Base-by-base conservation (phyloP, 352 stramenopile genomes). In the Globisporangium acanthophoron region DNA sequence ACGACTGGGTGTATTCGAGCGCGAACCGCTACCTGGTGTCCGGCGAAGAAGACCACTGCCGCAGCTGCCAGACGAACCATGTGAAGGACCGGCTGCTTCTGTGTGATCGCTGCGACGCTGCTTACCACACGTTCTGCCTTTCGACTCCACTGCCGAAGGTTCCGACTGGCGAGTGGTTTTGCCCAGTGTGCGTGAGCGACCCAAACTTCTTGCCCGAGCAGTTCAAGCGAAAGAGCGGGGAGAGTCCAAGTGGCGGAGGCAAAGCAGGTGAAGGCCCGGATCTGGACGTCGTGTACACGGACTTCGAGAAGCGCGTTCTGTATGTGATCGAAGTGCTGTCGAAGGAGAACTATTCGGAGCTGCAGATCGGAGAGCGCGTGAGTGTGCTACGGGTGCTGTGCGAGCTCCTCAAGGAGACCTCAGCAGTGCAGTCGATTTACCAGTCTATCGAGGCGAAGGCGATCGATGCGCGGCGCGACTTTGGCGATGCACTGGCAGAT, bases 91-190 rank as follows among this genome's bases (percentile, higher is more conserved):
- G 69, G 0, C 54, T 94, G 33, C 60, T 94, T 31, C 45, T 92
- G 18, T 94, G 85, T 33, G 83, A 94, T 67, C 74, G 85, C 16
- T 94, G 85, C 44, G 85, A 94, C 71, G 83, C 84, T 15, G 73
- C 85, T 20, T 94, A 90, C 58, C 85, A 94, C 56, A 88, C 83
- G 4, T 91, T 93, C 56, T 94, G 85, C 46, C 65, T 93, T 8
- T 44, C 71, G n/a, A 69, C 68, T n/a, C 75, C 85, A 21, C 61
- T 93, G 5, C 31, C 70, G 27, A 68, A 67, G 5, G 71, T 93
- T 40, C 82, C 85, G 13, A 76, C 64, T 6, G 69, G 64, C 20
- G 85, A 94, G 47, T 94, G 85, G 85, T 93, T 88, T 48, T 92
- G 85, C 27, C 80, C 83, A 8, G 65, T 67, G 13, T 94, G 85